phyloP scores from a whole-genome alignment of 352 stramenopile species.

The Lagenidium sp. region DNA sequence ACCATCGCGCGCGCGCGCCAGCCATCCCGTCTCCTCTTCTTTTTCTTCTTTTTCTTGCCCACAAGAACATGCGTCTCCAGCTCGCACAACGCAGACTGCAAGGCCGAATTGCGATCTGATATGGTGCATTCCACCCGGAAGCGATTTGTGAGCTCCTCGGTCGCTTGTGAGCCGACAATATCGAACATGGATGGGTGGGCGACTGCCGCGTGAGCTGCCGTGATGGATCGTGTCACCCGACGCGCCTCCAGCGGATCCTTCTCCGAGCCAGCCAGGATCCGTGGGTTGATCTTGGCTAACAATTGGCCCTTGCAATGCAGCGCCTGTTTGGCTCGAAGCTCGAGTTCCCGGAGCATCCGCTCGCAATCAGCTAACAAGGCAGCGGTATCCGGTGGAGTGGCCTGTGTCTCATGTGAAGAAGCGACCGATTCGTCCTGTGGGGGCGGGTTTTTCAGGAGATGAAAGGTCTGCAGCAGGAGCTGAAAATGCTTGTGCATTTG shows the following conservation, averaged over 20 bases:
- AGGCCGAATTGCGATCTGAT: constrained; percentile 31
- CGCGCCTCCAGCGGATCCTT: constrained; percentile 20
- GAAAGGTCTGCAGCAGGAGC: constrained; percentile 63
- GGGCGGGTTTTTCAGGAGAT: constrained; percentile 26
- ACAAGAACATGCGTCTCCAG: constrained; percentile 62
- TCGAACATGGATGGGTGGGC: constrained; percentile 84
- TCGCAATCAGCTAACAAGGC: constrained; percentile 22
- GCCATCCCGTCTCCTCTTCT: no score
- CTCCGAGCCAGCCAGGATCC: neutral
- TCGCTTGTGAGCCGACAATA: constrained; percentile 50
- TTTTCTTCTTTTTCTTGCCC: constrained; percentile 23
- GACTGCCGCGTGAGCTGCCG: constrained; percentile 64
- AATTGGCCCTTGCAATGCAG: constrained; percentile 54
- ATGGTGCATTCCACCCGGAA: constrained; percentile 39
- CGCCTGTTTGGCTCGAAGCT: constrained; percentile 48
- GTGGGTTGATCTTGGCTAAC: constrained; percentile 29
- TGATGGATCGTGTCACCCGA: constrained; percentile 72
- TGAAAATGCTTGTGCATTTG: constrained; percentile 87
- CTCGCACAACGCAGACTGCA: constrained; percentile 57
- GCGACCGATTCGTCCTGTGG: neutral
- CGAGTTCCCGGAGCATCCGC: constrained; percentile 59
- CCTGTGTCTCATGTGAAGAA: constrained; percentile 2
- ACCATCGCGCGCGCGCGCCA: neutral
- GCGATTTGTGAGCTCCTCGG: constrained; percentile 35
- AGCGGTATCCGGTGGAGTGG: neutral